phyloP scores from a whole-genome alignment of 2,329 filamentous ascomycete species.

The Cercospora zeae-maydis region DNA sequence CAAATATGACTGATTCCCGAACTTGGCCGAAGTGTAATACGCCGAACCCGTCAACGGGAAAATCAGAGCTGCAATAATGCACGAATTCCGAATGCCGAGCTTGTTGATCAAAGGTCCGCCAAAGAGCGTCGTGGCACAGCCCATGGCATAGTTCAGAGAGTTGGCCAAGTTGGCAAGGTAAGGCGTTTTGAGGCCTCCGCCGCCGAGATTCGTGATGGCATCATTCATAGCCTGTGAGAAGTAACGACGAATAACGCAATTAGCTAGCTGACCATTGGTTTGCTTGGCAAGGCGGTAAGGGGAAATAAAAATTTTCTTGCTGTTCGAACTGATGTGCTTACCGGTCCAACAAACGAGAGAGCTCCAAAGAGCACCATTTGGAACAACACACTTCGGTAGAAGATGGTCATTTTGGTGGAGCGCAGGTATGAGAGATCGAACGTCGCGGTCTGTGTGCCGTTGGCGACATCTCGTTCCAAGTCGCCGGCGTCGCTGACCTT shows the following conservation, averaged over 20 bases:
- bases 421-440: constrained; percentile 11
- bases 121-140: constrained; percentile 26
- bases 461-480: constrained; percentile 10
- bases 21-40: constrained; percentile 37
- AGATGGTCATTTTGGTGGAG: constrained; percentile 11
- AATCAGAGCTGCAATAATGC: constrained; percentile 37
- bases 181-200: constrained; percentile 25
- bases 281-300: neutral
- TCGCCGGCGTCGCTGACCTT: neutral
- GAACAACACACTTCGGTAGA: constrained; percentile 26
- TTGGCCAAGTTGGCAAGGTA: constrained; percentile 27
- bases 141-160: constrained; percentile 25
- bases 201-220: constrained; percentile 27
- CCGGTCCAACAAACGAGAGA: constrained; percentile 15
- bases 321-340: neutral
- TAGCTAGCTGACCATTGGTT: neutral
- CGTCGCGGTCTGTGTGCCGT: constrained; percentile 14
- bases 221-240: constrained; percentile 23
- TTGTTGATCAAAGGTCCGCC: constrained; percentile 42
- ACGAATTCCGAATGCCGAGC: constrained; percentile 39
- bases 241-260: neutral
- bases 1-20: constrained; percentile 34
- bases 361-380: constrained; percentile 29
- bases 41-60: constrained; percentile 38
- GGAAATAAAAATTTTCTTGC: neutral